phyloP scores from a whole-genome alignment of 441 rosid genomes.

The Pelargonium fulgidum region DNA sequence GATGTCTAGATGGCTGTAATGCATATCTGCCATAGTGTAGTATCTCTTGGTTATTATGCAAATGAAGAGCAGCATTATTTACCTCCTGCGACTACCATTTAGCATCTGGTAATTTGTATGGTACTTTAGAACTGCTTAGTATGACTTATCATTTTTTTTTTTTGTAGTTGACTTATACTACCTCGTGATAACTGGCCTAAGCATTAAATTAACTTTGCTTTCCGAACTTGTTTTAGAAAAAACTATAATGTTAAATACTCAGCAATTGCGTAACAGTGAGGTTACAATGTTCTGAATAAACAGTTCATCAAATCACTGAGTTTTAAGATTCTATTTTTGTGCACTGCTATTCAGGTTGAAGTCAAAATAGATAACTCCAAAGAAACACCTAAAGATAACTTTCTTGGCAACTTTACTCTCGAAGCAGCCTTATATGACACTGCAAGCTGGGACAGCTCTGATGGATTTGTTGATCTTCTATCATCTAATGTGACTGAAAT shows the following conservation, averaged over 20 bases:
- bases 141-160: neutral
- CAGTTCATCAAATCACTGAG: conserved; percentile 1
- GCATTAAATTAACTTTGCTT: neutral
- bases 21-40: neutral
- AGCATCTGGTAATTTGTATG: neutral
- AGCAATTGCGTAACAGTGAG: conserved; percentile 11
- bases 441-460: conserved; percentile 52
- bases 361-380: conserved; percentile 62
- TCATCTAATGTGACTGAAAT: conserved; percentile 60
- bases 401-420: conserved; percentile 48
- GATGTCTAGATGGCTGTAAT: conserved; percentile 7
- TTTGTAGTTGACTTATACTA: neutral
- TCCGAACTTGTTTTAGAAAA: neutral
- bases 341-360: conserved; percentile 56
- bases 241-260: neutral
- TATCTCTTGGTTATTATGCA: neutral
- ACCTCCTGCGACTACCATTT: neutral
- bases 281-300: conserved; percentile 11
- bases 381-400: conserved; percentile 45
- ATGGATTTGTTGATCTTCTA: conserved; percentile 37
- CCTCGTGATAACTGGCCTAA: conserved; percentile 2
- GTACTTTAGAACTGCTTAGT: neutral
- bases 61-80: neutral
- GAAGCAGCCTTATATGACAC: conserved; percentile 80
- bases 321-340: conserved; percentile 12